Conservation (phyloP, 768 basidiomycete species). For the Lactarius hatsudake region DNA sequence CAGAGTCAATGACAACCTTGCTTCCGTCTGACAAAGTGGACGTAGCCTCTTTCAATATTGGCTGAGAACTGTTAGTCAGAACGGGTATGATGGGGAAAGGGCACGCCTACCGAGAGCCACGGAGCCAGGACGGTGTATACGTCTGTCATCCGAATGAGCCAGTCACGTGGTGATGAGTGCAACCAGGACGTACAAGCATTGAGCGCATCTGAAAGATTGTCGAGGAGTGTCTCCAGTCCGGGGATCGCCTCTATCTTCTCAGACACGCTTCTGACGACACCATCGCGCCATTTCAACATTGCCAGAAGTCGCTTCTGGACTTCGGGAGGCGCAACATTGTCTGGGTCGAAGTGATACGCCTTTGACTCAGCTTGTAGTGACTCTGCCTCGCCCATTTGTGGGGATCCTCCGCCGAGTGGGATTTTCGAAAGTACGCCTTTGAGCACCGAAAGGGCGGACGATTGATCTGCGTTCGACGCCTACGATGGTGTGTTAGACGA, state of each 20-base stretch:
- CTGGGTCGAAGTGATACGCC: constrained; percentile 61
- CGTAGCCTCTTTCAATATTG: constrained; percentile 58
- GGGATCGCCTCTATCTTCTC: constrained; percentile 65
- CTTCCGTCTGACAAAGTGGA: constrained; percentile 57
- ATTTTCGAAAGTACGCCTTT: constrained; percentile 49
- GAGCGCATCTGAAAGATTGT: constrained; percentile 59
- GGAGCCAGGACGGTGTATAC: constrained; percentile 68
- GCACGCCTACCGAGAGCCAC: constrained; percentile 48
- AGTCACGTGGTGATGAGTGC: constrained; percentile 1
- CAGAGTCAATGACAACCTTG: constrained; percentile 64
- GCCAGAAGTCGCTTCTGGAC: constrained; percentile 55
- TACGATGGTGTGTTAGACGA: constrained; percentile 1
- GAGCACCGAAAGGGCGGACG: constrained; percentile 38
- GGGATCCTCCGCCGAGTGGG: constrained; percentile 45
- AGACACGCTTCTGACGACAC: constrained; percentile 49
- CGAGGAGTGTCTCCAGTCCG: constrained; percentile 53
- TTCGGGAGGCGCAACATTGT: constrained; percentile 60
- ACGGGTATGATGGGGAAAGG: background rate
- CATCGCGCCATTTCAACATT: constrained; percentile 63
- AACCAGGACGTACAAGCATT: constrained; percentile 53
- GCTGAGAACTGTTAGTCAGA: constrained; percentile 38
- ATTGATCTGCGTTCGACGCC: constrained; percentile 35
- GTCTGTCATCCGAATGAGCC: constrained; percentile 35
- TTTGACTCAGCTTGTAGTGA: constrained; percentile 52
- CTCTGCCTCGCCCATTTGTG: constrained; percentile 54